A percentile compares a stretch with the other conserved stretches of the same genome.
Conservation (phyloP, 441 rosid genomes). For the Erysimum pusillum region DNA sequence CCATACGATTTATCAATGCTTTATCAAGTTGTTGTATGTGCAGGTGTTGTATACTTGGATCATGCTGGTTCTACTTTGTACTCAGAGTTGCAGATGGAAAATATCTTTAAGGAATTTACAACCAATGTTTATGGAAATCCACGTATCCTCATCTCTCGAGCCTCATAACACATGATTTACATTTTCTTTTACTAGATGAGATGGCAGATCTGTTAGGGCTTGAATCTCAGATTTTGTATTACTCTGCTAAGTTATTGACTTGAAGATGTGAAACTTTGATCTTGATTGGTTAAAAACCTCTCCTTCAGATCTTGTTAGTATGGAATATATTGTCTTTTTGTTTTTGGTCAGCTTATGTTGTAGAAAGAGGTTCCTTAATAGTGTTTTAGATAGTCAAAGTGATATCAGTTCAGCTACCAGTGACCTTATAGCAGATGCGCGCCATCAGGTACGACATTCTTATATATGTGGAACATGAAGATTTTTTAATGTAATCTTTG, state of each 20-base stretch:
- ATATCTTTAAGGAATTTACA: constrained; percentile 67
- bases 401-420: constrained; percentile 71
- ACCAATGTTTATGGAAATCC: constrained; percentile 87
- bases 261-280: constrained; percentile 22
- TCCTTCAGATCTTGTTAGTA: constrained; percentile 1
- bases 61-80: constrained; percentile 97
- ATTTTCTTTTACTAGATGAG: constrained; percentile 8
- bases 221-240: constrained; percentile 25
- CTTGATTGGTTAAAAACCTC: constrained; percentile 12
- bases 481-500: neutral
- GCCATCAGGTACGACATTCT: constrained; percentile 70
- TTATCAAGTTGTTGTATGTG: constrained; percentile 21
- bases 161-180: constrained; percentile 4
- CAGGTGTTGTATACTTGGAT: constrained; percentile 82
- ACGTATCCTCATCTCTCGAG: constrained; percentile 70
- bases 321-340: neutral
- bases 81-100: constrained; percentile 95
- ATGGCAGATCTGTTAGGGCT: neutral
- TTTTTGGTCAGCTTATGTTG: constrained; percentile 7
- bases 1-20: neutral
- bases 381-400: constrained; percentile 80
- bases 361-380: constrained; percentile 52
- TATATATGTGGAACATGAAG: neutral
- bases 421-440: constrained; percentile 75
- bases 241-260: constrained; percentile 3